Percentiles rank a stretch among this genome's conserved stretches.
These are phyloP conservation scores for Pythium phragmiticola DNA, from an alignment of 352 stramenopile species.

Conservation along the genomic window DNA sequence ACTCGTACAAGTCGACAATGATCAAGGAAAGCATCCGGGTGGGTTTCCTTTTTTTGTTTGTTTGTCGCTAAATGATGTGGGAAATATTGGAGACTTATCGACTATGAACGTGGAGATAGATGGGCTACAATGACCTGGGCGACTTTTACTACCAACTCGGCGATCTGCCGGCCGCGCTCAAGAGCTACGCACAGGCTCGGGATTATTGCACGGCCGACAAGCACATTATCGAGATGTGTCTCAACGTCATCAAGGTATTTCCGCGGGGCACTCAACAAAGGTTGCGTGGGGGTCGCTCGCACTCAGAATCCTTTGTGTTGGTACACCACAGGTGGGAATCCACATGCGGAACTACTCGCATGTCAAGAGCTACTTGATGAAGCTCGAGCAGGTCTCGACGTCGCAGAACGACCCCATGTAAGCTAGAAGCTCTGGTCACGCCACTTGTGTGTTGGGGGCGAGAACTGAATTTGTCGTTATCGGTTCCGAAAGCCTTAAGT, in stretches of 20 bases:
- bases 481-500: conserved; percentile 52
- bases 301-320: not conserved
- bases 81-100: conserved; percentile 24
- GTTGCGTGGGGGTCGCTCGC: not conserved
- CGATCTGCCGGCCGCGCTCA: conserved; percentile 70
- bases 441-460: no score
- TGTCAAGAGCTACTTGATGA: conserved; percentile 86
- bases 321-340: conserved; percentile 45
- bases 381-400: conserved; percentile 76
- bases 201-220: conserved; percentile 91
- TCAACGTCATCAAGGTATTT: conserved; percentile 86
- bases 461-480: not conserved
- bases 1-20: conserved; percentile 91
- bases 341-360: conserved; percentile 87
- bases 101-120: conserved; percentile 35
- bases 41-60: not conserved
- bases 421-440: no score
- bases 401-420: conserved; percentile 75
- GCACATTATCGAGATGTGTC: conserved; percentile 89
- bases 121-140: conserved; percentile 86
- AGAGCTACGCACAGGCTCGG: conserved; percentile 83
- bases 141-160: conserved; percentile 87
- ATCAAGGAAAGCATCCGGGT: conserved; percentile 92
- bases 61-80: not conserved
- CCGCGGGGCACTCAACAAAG: not conserved